Percentiles rank a stretch among this genome's conserved stretches.
phyloP scores from a whole-genome alignment of 2,329 filamentous ascomycete genomes.

The Paraconiothyrium brasiliense region DNA sequence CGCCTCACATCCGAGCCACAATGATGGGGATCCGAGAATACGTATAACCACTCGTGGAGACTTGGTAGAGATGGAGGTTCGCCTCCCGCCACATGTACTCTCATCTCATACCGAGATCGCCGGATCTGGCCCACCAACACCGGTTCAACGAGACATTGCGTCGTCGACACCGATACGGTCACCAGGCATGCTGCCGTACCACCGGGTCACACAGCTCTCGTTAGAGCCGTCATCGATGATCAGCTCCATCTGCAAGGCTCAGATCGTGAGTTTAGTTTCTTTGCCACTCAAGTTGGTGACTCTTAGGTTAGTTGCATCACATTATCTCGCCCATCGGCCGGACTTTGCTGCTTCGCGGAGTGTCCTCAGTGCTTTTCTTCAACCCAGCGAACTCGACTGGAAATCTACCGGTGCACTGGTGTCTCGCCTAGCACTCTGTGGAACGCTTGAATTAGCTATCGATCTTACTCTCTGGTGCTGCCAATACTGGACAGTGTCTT shows the following conservation, averaged over 20 bases:
- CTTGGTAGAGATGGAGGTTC: slow-evolving; percentile 51
- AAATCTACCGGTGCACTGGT: slow-evolving; percentile 33
- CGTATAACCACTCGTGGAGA: slow-evolving; percentile 51
- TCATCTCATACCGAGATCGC: slow-evolving; percentile 39
- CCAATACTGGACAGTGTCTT: slow-evolving; percentile 42
- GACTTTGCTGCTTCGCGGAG: slow-evolving; percentile 15
- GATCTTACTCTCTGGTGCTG: slow-evolving; percentile 47
- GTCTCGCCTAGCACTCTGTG: slow-evolving; percentile 46
- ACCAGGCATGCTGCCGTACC: slow-evolving; percentile 25
- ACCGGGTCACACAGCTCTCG: slow-evolving; percentile 50
- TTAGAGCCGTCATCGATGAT: slow-evolving; percentile 45
- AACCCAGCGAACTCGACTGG: slow-evolving; percentile 25
- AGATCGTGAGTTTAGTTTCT: slow-evolving; percentile 41
- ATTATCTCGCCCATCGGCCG: slow-evolving; percentile 33
- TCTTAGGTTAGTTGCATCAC: slow-evolving; percentile 43
- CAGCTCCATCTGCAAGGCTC: slow-evolving; percentile 41
- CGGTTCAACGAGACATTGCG: slow-evolving; percentile 18
- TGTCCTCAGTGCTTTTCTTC: slow-evolving; percentile 21
- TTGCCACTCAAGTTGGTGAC: slow-evolving; percentile 44
- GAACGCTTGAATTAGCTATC: slow-evolving; percentile 41
- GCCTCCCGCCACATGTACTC: slow-evolving; percentile 44
- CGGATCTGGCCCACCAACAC: slow-evolving; percentile 22
- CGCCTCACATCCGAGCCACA: slow-evolving; percentile 32
- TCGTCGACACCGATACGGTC: slow-evolving; percentile 17
- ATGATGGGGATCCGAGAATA: slow-evolving; percentile 47